phyloP scores from a whole-genome alignment of 2,329 filamentous ascomycete genomes.

The Trichoderma pleuroti region DNA sequence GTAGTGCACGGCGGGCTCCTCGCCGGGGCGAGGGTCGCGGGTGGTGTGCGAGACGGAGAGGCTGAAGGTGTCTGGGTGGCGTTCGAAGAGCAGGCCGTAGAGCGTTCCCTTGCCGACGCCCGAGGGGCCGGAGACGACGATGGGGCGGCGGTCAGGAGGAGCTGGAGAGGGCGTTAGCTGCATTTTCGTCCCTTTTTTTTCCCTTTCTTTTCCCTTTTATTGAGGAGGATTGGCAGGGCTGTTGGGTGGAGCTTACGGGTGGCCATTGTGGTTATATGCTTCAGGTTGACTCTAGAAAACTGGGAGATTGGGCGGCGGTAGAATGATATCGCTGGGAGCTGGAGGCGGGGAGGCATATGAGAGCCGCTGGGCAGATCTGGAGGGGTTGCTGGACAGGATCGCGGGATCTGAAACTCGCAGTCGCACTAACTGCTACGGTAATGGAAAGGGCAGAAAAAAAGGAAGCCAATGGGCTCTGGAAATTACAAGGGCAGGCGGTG shows the following conservation, averaged over 20 bases:
- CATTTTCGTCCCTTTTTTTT: not conserved
- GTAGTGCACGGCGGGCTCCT: constrained; percentile 76
- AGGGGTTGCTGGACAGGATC: not conserved
- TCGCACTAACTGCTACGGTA: not conserved
- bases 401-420: not conserved
- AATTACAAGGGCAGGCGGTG: constrained; percentile 14
- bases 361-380: not conserved
- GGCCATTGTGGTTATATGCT: constrained; percentile 24
- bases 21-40: constrained; percentile 68
- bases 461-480: not conserved
- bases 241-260: constrained; percentile 19
- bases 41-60: constrained; percentile 74
- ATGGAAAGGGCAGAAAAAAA: not conserved
- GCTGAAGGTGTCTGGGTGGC: constrained; percentile 48
- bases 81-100: constrained; percentile 65
- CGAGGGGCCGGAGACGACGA: constrained; percentile 74
- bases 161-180: constrained; percentile 16
- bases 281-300: not conserved
- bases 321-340: constrained; percentile 18
- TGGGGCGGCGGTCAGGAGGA: constrained; percentile 54
- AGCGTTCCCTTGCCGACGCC: constrained; percentile 80
- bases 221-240: not conserved
- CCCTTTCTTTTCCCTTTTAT: not conserved
- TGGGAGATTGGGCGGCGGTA: not conserved
- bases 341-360: constrained; percentile 18